A percentile compares a stretch with the other conserved stretches of the same genome.
phyloP scores from a whole-genome alignment of 2,329 filamentous ascomycete species.

The Paraphaeosphaeria sporulosa region DNA sequence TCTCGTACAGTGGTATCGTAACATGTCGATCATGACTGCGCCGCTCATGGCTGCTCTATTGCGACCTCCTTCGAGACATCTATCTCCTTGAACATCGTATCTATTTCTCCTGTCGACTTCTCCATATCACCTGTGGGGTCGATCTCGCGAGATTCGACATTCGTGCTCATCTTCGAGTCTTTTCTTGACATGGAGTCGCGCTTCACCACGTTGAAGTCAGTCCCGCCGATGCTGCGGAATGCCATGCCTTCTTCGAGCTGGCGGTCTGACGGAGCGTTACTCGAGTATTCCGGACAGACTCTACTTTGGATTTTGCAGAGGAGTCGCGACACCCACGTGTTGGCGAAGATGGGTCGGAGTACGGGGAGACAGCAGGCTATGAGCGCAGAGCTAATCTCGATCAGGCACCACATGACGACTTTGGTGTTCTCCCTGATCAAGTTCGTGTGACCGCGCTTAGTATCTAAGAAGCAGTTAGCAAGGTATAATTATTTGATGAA shows the following conservation, averaged over 20 bases:
- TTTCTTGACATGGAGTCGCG: conserved; percentile 6
- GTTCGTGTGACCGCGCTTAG: conserved; percentile 7
- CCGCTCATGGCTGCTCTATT: background rate
- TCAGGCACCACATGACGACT: conserved; percentile 12
- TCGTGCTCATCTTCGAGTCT: conserved; percentile 8
- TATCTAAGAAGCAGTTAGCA: conserved; percentile 3
- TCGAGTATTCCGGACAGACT: background rate
- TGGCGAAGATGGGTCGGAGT: conserved; percentile 12
- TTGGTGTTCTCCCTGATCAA: conserved; percentile 15
- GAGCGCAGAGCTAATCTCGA: conserved; percentile 10
- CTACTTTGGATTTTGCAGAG: conserved; percentile 10
- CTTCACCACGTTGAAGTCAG: background rate
- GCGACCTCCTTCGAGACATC: background rate
- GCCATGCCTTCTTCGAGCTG: conserved; percentile 10
- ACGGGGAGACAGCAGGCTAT: conserved; percentile 13
- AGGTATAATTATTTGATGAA: background rate
- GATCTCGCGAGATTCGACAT: background rate
- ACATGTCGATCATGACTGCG: background rate
- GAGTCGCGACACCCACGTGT: conserved; percentile 7
- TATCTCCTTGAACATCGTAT: background rate
- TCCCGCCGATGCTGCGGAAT: conserved; percentile 7
- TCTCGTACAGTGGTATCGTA: background rate
- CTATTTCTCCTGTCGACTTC: background rate
- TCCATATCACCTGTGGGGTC: background rate
- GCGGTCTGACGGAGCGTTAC: background rate